A percentile compares a stretch with the other conserved stretches of the same genome.
Conservation (phyloP, 305 asterid species). For the Solanum aculeatissimum region DNA sequence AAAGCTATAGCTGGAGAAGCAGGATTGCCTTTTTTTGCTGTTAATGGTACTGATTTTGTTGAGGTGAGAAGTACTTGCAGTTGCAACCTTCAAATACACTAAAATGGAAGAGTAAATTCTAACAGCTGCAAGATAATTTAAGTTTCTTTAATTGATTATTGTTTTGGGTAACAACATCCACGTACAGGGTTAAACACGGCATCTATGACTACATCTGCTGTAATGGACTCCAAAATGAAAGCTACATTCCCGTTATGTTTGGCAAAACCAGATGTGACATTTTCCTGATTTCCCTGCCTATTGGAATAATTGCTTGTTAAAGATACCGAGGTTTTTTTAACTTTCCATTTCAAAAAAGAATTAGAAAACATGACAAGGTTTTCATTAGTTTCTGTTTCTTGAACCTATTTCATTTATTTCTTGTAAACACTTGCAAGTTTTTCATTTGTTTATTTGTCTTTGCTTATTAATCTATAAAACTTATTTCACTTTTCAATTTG, state of each 20-base stretch:
- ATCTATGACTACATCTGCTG: not conserved
- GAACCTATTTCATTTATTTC: not conserved
- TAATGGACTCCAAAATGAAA: not conserved
- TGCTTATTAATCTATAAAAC: not conserved
- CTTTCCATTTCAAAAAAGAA: not conserved
- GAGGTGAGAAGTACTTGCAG: constrained; percentile 51
- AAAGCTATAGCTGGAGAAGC: constrained; percentile 99
- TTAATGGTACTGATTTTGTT: constrained; percentile 97
- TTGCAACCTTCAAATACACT: not conserved
- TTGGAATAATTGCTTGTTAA: not conserved
- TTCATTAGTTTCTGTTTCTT: not conserved
- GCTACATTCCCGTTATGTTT: not conserved
- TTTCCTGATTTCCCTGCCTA: not conserved
- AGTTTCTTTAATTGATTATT: not conserved
- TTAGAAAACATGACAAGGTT: not conserved
- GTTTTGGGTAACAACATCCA: not conserved
- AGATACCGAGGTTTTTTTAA: not conserved
- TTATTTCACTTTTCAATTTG: not conserved
- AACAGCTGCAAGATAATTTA: not conserved
- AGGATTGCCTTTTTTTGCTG: constrained; percentile 97
- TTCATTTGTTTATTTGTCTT: not conserved
- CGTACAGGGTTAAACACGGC: not conserved
- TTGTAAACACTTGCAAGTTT: not conserved
- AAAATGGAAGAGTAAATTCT: not conserved
- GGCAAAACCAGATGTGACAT: not conserved